These are phyloP conservation scores for Euphorbia lathyris DNA, from an alignment of 345 rosid genomes.

Conservation along the genomic window DNA sequence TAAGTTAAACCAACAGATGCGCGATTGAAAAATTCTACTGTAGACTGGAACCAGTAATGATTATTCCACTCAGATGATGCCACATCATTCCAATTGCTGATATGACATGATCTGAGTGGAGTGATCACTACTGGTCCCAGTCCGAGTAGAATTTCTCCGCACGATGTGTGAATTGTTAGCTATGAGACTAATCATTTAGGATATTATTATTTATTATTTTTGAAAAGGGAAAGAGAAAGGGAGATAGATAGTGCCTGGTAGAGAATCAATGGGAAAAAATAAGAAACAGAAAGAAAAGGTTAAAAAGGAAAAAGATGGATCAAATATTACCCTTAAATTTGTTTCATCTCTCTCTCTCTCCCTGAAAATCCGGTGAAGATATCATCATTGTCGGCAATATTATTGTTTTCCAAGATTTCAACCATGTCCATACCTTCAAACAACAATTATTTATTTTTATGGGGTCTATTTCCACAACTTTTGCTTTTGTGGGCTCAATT, in stretches of 20 bases:
- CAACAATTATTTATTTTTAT: background rate
- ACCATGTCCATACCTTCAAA: background rate
- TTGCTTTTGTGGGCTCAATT: background rate
- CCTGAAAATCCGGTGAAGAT: conserved; percentile 47
- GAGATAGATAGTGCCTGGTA: background rate
- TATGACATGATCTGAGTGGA: no score
- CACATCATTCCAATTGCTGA: no score
- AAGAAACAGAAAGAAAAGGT: conserved; percentile 24
- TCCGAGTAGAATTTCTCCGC: no score
- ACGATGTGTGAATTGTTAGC: no score
- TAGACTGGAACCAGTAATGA: no score
- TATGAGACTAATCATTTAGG: no score
- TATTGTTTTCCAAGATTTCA: background rate
- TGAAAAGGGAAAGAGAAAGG: background rate
- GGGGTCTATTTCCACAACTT: background rate
- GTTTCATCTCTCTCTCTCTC: conserved; percentile 10
- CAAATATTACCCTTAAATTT: background rate
- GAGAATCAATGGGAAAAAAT: conserved; percentile 22
- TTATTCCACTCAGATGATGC: no score
- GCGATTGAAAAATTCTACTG: no score
- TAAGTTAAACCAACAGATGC: no score
- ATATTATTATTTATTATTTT: no score
- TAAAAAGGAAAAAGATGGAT: background rate
- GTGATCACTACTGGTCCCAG: no score
- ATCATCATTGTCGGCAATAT: conserved; percentile 37